Percentiles rank a stretch among this genome's conserved stretches.
phyloP scores from a whole-genome alignment of 306 rosid genomes.

The Boehmeria nivea region DNA sequence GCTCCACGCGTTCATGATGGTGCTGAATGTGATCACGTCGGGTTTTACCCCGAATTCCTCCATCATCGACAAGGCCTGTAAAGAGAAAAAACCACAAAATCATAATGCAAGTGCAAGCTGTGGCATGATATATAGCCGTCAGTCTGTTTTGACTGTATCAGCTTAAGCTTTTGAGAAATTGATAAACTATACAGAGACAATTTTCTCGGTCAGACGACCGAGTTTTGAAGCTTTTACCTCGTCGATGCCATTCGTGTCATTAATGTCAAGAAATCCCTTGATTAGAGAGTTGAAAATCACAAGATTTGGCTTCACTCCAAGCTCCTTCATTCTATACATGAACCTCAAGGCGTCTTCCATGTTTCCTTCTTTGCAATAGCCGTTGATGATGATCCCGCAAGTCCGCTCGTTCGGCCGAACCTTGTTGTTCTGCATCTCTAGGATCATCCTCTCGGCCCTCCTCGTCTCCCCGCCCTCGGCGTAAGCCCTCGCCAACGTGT shows the following conservation, averaged over 20 bases:
- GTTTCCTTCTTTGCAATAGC: slow-evolving; percentile 84
- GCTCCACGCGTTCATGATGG: slow-evolving; percentile 94
- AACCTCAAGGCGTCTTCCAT: slow-evolving; percentile 78
- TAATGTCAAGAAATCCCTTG: slow-evolving; percentile 74
- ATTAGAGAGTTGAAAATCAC: slow-evolving; percentile 80
- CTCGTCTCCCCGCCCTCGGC: slow-evolving; percentile 72
- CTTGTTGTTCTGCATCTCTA: slow-evolving; percentile 58
- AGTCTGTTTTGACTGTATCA: not conserved
- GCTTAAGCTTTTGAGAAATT: too few species aligned
- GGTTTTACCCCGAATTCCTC: slow-evolving; percentile 86
- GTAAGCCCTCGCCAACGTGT: slow-evolving; percentile 82
- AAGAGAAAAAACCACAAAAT: not conserved
- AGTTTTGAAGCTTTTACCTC: slow-evolving; percentile 36
- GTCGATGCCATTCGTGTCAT: slow-evolving; percentile 68
- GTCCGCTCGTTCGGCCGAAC: slow-evolving; percentile 78
- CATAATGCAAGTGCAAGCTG: not conserved
- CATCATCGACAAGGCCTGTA: slow-evolving; percentile 84
- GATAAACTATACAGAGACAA: not conserved
- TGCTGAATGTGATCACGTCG: slow-evolving; percentile 92
- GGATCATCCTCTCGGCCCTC: slow-evolving; percentile 60
- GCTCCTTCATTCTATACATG: slow-evolving; percentile 70
- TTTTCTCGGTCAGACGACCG: not conserved
- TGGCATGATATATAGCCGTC: too few species aligned
- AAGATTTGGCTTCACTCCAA: slow-evolving; percentile 69
- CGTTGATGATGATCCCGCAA: slow-evolving; percentile 72